Evolutionary conservation across 768 basidiomycete genomes (phyloP).

Genomic region (Sistotremastrum suecicum): DNA sequence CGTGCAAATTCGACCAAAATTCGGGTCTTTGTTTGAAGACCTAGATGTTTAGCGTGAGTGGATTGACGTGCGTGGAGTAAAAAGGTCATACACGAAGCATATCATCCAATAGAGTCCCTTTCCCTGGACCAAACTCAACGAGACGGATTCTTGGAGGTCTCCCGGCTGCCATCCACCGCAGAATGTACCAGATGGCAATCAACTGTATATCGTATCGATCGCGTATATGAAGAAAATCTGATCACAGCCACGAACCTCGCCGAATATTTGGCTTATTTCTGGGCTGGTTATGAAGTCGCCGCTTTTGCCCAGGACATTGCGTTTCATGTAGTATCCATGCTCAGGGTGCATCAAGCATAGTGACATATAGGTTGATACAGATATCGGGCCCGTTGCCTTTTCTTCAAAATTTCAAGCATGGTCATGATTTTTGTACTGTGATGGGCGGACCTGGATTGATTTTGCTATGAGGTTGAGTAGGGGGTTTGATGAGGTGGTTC

Average conservation of each 20-base stretch:
- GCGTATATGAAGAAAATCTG: conserved; percentile 4
- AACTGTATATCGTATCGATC: conserved; percentile 43
- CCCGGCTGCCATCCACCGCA: conserved; percentile 52
- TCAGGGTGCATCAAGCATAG: conserved; percentile 81
- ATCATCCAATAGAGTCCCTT: conserved; percentile 86
- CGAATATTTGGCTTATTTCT: conserved; percentile 92
- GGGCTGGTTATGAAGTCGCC: conserved; percentile 97
- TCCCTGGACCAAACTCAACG: conserved; percentile 87
- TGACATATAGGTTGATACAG: conserved; percentile 84
- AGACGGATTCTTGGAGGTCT: conserved; percentile 41
- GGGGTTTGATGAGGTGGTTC: no score
- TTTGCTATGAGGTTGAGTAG: no score
- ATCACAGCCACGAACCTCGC: conserved; percentile 52
- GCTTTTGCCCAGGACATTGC: conserved; percentile 66
- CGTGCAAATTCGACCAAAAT: conserved; percentile 22
- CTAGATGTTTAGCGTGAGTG: conserved; percentile 16
- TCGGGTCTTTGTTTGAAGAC: conserved; percentile 26
- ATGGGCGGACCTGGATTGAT: no score
- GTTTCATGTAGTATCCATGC: conserved; percentile 85
- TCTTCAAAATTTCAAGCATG: neutral
- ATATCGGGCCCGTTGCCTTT: conserved; percentile 80
- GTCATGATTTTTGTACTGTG: no score
- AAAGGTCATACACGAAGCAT: conserved; percentile 54
- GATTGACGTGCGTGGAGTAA: no score
- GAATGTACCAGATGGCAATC: conserved; percentile 73